phyloP scores from a whole-genome alignment of 208 protist genomes.

The Leishmania mexicana region DNA sequence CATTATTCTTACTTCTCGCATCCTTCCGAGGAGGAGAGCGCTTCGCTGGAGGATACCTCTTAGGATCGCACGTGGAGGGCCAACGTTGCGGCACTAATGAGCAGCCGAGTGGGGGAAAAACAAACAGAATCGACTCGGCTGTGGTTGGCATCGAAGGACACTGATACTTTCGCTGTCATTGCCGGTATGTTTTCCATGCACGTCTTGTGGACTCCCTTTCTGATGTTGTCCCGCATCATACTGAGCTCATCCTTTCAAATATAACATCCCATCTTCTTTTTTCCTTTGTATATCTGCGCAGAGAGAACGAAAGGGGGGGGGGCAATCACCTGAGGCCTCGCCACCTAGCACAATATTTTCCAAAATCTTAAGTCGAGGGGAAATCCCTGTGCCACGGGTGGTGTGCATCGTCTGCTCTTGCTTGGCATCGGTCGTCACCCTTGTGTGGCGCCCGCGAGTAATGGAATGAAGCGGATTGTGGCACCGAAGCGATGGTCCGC shows the following conservation, averaged over 20 bases:
- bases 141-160: neutral
- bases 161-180: neutral
- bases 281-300: too few relatives aligned
- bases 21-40: neutral
- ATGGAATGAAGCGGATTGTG: slow-evolving; percentile 66
- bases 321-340: neutral
- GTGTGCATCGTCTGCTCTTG: neutral
- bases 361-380: neutral
- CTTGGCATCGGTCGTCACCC: neutral
- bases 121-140: neutral
- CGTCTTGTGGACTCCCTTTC: neutral
- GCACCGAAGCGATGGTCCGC: slow-evolving; percentile 62
- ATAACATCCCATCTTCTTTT: neutral
- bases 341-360: neutral
- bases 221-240: neutral
- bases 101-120: neutral
- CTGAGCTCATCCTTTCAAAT: neutral
- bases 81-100: neutral
- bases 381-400: neutral
- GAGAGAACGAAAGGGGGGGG: neutral
- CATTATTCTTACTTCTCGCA: neutral
- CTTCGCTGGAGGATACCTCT: neutral
- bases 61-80: neutral
- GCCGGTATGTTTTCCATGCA: neutral
- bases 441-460: neutral